Evolutionary conservation across 2,329 filamentous ascomycete genomes (phyloP).

Genomic region (Aspergillus ochraceoroseus): DNA sequence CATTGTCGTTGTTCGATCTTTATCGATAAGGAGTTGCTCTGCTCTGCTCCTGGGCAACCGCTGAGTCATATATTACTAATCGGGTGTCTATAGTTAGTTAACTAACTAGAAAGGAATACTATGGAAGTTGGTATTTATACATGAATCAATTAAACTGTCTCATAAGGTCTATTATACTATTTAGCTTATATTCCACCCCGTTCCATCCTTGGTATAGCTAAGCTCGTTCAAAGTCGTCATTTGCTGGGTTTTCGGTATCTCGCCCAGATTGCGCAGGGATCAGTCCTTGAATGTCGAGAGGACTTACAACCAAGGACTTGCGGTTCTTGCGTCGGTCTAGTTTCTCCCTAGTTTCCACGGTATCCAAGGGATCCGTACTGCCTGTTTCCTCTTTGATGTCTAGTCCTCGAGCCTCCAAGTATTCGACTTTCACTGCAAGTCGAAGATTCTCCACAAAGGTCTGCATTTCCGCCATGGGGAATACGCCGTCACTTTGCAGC

Average conservation of each 20-base stretch:
- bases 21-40: conserved; percentile 9
- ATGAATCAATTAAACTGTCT: conserved; percentile 9
- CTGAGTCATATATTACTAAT: neutral
- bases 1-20: conserved; percentile 2
- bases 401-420: conserved; percentile 41
- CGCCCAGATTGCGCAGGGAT: conserved; percentile 31
- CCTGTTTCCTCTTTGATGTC: conserved; percentile 30
- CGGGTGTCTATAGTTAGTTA: no score
- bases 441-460: conserved; percentile 43
- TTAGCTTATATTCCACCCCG: conserved; percentile 19
- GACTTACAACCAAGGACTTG: conserved; percentile 51
- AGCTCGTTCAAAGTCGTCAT: conserved; percentile 49
- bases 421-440: conserved; percentile 42
- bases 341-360: conserved; percentile 50
- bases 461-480: conserved; percentile 52
- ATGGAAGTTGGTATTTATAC: neutral
- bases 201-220: conserved; percentile 20
- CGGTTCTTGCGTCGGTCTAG: conserved; percentile 52
- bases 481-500: conserved; percentile 36
- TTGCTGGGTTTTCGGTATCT: conserved; percentile 33
- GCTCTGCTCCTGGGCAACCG: conserved; percentile 1
- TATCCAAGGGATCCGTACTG: conserved; percentile 28
- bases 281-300: conserved; percentile 53
- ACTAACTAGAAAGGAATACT: neutral
- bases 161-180: conserved; percentile 22